A percentile compares a stretch with the other conserved stretches of the same genome.
phyloP scores from a whole-genome alignment of 345 rosid species.

The Conringia planisiliqua region DNA sequence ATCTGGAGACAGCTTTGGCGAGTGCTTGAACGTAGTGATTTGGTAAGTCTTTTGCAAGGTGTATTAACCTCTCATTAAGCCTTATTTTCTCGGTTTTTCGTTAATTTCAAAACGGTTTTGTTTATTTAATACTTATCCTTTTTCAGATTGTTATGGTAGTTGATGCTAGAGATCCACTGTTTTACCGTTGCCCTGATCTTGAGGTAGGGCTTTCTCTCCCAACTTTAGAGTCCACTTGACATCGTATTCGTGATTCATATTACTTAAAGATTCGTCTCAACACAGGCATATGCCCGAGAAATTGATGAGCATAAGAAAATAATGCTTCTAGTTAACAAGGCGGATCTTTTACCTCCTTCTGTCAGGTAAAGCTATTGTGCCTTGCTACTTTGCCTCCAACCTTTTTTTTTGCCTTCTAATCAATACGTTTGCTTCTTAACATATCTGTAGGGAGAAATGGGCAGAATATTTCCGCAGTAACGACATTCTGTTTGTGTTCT shows the following conservation, averaged over 20 bases:
- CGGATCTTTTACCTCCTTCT: conserved; percentile 78
- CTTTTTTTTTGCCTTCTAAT: not conserved
- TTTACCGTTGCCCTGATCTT: conserved; percentile 91
- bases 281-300: conserved; percentile 79
- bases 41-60: conserved; percentile 48
- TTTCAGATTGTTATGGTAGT: conserved; percentile 96
- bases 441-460: conserved; percentile 72
- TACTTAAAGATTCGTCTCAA: conserved; percentile 18
- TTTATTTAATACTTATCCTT: not conserved
- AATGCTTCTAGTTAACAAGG: conserved; percentile 89
- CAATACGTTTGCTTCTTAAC: not conserved
- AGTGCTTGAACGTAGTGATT: conserved; percentile 94
- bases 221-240: not conserved
- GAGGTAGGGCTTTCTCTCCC: conserved; percentile 56
- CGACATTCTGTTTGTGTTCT: conserved; percentile 70
- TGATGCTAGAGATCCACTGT: conserved; percentile 91
- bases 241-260: not conserved
- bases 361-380: conserved; percentile 48
- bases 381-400: not conserved
- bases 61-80: not conserved
- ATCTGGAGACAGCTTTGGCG: conserved; percentile 99
- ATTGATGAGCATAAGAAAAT: conserved; percentile 74
- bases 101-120: not conserved
- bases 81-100: not conserved
- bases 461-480: conserved; percentile 61